phyloP scores from a whole-genome alignment of 2,329 filamentous ascomycete genomes.

The Sporothrix pallida region DNA sequence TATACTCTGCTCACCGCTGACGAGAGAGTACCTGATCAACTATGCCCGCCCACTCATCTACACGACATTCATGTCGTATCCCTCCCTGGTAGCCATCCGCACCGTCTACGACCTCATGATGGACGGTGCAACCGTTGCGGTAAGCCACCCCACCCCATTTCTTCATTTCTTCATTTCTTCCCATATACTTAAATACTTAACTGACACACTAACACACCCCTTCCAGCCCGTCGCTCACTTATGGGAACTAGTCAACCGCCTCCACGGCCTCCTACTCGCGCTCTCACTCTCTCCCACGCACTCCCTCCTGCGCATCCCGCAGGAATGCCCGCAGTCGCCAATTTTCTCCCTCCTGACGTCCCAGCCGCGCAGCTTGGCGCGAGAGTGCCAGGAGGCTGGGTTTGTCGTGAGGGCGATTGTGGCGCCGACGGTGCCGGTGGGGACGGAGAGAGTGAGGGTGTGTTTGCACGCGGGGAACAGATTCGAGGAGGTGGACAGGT shows the following conservation, averaged over 20 bases:
- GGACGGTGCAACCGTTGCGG: constrained; percentile 56
- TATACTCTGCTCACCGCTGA: constrained; percentile 63
- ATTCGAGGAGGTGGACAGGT: not conserved
- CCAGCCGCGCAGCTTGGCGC: constrained; percentile 63
- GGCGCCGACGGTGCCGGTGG: constrained; percentile 68
- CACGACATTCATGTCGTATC: constrained; percentile 70
- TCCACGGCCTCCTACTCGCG: not conserved
- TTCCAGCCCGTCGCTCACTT: not conserved
- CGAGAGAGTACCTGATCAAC: constrained; percentile 60
- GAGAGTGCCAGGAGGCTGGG: constrained; percentile 62
- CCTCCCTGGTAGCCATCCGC: constrained; percentile 63
- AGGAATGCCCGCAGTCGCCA: not conserved
- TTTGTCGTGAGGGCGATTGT: constrained; percentile 70
- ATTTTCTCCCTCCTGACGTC: constrained; percentile 52
- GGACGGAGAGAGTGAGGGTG: constrained; percentile 67
- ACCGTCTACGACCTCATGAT: constrained; percentile 63
- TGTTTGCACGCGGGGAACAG: constrained; percentile 20
- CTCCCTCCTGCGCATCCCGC: not conserved
- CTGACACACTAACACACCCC: not conserved
- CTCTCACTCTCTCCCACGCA: not conserved
- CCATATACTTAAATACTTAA: not conserved
- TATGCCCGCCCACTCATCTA: constrained; percentile 78
- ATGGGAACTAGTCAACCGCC: constrained; percentile 12
- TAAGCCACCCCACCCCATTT: not conserved
- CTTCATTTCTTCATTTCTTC: not conserved